Evolutionary conservation across 1,284 basidiomycete species (phyloP), one percentile per base, ranked within the genome.

Genomic region (Farysia itapuensis): DNA sequence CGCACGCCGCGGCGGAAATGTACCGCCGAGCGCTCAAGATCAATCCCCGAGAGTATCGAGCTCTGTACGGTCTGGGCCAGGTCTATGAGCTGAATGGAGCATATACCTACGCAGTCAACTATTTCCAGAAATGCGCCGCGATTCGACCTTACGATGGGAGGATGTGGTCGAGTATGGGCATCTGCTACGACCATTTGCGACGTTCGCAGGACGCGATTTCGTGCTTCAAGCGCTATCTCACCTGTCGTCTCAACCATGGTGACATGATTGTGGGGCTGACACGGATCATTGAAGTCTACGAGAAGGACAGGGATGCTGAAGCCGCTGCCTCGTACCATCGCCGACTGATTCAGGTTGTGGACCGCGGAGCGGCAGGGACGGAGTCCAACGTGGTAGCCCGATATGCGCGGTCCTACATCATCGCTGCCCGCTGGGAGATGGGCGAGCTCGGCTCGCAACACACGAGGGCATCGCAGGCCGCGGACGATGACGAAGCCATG

Each of bases 21-120:
- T 99, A 98, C 79, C 84, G 95, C 36, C 84, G 91, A 72, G 95
- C 94, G 43, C 86, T 97, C 51, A 94, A 96, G 74, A 87, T 95
- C 60, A 95, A 95, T 70, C 84, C 90, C 39, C 95, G 96, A 77
- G 71, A 73, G 39, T 96, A 96, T 74, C 81, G 95, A 48, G 93
- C 94, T 7, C 98, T 95, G 94, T 96, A 95, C 78, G 95, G 95
- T 18, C 85, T 99, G 36, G 95, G 93, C 1, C 94, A 98, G 76
- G 91, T 93, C 15, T 99, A 98, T 76, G 94, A 97, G 75, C 82
- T 98, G 26, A 81, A 97, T 53, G 92, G 89, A 70, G 96, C 97
- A 87, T 90, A 91, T 60, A 86, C 90, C 73, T 97, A 96, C 79
- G 89, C 94, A 2, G 81, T 98, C 36, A 86, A 95, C 78, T 98